These are phyloP conservation scores for Sphagnum fallax DNA, from an alignment of 228 moss, liverwort and hornwort genomes.

Conservation along the genomic window DNA sequence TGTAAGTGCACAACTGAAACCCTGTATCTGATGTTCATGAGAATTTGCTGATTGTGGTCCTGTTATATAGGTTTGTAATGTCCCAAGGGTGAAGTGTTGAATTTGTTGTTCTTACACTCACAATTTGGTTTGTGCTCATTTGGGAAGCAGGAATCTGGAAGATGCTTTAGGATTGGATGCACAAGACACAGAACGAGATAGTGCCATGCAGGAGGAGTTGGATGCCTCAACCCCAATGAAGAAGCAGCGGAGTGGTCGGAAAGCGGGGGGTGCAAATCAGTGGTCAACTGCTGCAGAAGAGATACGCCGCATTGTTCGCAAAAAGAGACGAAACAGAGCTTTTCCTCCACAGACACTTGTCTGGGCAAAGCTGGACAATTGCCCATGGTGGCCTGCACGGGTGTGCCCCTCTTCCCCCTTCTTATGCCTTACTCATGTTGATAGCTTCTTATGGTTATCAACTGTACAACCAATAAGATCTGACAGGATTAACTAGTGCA, in stretches of 20 bases:
- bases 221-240: slow-evolving; percentile 52
- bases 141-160: slow-evolving; percentile 31
- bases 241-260: slow-evolving; percentile 91
- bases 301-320: slow-evolving; percentile 71
- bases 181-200: slow-evolving; percentile 23
- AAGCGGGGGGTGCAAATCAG: slow-evolving; percentile 75
- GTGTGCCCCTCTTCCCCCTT: slow-evolving; percentile 20
- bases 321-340: slow-evolving; percentile 57
- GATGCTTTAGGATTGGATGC: slow-evolving; percentile 22
- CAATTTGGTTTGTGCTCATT: background rate
- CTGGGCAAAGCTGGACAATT: slow-evolving; percentile 82
- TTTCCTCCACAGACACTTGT: slow-evolving; percentile 74
- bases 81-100: too few relatives aligned
- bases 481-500: background rate
- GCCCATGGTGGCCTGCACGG: slow-evolving; percentile 96
- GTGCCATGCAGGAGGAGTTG: slow-evolving; percentile 36
- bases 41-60: too few relatives aligned
- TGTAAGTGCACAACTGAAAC: too few relatives aligned
- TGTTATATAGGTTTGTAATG: too few relatives aligned
- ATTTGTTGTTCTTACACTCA: too few relatives aligned
- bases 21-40: too few relatives aligned
- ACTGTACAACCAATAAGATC: background rate
- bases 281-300: slow-evolving; percentile 83
- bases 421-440: background rate
- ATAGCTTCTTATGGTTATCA: background rate